phyloP scores from a whole-genome alignment of 805 yeast genomes.

The Sungouiella thailandica region DNA sequence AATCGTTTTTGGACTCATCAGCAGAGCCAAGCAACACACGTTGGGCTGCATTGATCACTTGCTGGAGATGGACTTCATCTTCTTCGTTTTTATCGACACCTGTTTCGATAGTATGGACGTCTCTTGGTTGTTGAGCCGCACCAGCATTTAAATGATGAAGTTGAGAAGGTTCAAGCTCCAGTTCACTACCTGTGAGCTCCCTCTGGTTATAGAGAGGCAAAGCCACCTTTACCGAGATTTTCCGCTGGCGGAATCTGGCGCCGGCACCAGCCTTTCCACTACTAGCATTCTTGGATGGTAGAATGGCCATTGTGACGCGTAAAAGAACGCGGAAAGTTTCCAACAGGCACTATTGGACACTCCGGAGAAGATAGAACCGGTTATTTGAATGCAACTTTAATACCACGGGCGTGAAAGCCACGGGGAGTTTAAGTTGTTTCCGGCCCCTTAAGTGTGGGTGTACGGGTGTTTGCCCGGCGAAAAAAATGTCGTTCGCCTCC shows the following conservation, averaged over 20 bases:
- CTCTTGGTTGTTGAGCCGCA: slow-evolving; percentile 75
- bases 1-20: slow-evolving; percentile 19
- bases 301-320: slow-evolving; percentile 31
- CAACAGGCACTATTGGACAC: too few species aligned
- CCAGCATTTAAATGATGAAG: slow-evolving; percentile 34
- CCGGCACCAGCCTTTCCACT: slow-evolving; percentile 35
- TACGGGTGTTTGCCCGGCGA: slow-evolving; percentile 19
- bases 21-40: slow-evolving; percentile 46
- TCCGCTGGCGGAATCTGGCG: slow-evolving; percentile 88
- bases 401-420: not conserved
- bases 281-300: slow-evolving; percentile 34
- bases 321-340: not conserved
- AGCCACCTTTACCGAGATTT: slow-evolving; percentile 87
- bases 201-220: slow-evolving; percentile 69
- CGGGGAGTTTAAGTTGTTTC: too few species aligned
- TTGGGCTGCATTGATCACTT: slow-evolving; percentile 78
- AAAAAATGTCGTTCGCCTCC: slow-evolving; percentile 17
- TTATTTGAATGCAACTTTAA: too few species aligned
- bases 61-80: slow-evolving; percentile 92
- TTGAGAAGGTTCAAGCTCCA: slow-evolving; percentile 39
- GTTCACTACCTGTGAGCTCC: slow-evolving; percentile 76
- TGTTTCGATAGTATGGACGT: slow-evolving; percentile 84
- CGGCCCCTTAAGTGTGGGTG: slow-evolving; percentile 18
- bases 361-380: too few species aligned
- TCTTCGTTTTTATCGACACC: slow-evolving; percentile 98